Percentiles rank a stretch among this genome's conserved stretches.
phyloP scores from a whole-genome alignment of 441 rosid genomes.

The Metrosideros polymorpha region DNA sequence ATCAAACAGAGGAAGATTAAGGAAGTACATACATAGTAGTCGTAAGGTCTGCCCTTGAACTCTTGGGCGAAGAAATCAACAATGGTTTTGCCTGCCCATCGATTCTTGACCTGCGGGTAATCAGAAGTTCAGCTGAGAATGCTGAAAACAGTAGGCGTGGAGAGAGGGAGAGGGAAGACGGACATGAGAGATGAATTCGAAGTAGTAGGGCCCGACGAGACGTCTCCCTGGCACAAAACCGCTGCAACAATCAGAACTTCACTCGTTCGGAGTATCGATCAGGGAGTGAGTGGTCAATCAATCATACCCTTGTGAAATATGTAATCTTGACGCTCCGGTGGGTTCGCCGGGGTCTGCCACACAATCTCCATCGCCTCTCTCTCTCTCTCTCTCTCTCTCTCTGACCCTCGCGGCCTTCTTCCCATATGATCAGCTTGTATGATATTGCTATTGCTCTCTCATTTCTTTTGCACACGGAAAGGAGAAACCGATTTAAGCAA shows the following conservation, averaged over 20 bases:
- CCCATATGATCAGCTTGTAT: background rate
- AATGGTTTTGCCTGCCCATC: conserved; percentile 85
- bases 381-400: background rate
- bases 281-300: background rate
- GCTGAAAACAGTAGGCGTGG: background rate
- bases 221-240: conserved; percentile 49
- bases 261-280: background rate
- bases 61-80: conserved; percentile 85
- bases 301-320: conserved; percentile 50
- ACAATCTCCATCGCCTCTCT: conserved; percentile 25
- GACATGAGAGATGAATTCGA: conserved; percentile 88
- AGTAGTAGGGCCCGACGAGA: conserved; percentile 76
- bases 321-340: conserved; percentile 59
- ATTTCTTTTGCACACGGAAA: too few relatives aligned
- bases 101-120: conserved; percentile 58
- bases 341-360: conserved; percentile 59
- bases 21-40: conserved; percentile 73
- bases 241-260: background rate
- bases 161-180: background rate
- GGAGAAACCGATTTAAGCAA: too few relatives aligned
- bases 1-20: background rate
- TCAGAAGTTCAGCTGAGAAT: background rate
- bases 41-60: conserved; percentile 77
- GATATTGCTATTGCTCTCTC: too few relatives aligned
- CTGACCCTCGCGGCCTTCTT: conserved; percentile 19